Conservation (phyloP, 768 basidiomycete genomes). For the Postia placenta region DNA sequence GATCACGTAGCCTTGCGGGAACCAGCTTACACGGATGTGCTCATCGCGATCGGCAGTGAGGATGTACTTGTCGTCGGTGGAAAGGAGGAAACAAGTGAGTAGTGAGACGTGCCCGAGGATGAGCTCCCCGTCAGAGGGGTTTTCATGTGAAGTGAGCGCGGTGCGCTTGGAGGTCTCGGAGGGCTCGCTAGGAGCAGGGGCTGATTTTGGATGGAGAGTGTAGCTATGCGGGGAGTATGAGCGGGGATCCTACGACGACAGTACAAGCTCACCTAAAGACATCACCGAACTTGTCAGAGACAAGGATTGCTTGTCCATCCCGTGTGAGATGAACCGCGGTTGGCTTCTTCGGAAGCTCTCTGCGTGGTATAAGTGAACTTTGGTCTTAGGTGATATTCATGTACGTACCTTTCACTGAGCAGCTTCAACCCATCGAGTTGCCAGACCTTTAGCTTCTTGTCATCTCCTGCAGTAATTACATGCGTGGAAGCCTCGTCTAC, state of each 20-base stretch:
- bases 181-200: conserved; percentile 19
- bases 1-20: conserved; percentile 78
- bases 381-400: background rate
- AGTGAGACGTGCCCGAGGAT: conserved; percentile 87
- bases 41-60: conserved; percentile 94
- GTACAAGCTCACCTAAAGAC: conserved; percentile 62
- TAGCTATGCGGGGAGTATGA: conserved; percentile 52
- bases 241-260: no score
- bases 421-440: conserved; percentile 48
- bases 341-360: conserved; percentile 80
- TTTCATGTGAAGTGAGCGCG: conserved; percentile 54
- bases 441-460: conserved; percentile 81
- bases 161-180: conserved; percentile 24
- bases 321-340: conserved; percentile 61
- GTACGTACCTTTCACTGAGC: conserved; percentile 54
- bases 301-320: conserved; percentile 60
- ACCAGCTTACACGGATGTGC: conserved; percentile 90
- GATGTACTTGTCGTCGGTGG: conserved; percentile 63
- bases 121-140: conserved; percentile 61
- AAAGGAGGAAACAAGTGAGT: conserved; percentile 67
- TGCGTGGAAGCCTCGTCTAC: conserved; percentile 38
- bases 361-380: no score
- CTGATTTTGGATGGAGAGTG: conserved; percentile 36
- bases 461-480: conserved; percentile 65
- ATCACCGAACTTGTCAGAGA: conserved; percentile 94